Conservation (phyloP, 2,329 filamentous ascomycete species). For the Aspergillus sp. region DNA sequence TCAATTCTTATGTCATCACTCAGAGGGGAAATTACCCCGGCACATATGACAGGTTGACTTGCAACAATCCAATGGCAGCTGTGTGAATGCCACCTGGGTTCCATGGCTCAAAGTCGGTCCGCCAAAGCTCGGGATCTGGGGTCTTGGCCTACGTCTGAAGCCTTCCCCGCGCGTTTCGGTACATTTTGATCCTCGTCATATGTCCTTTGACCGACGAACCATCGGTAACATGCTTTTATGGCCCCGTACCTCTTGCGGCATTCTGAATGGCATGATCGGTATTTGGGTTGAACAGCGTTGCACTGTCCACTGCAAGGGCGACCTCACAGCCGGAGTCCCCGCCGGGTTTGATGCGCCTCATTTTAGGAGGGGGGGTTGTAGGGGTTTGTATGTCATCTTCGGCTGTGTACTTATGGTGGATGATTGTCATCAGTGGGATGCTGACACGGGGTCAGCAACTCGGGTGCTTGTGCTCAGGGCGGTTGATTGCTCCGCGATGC, state of each 20-base stretch:
- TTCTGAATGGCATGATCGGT: neutral
- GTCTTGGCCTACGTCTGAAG: neutral
- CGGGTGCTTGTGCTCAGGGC: too few relatives aligned
- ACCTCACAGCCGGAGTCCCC: neutral
- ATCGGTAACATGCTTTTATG: neutral
- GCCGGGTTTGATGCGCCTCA: neutral
- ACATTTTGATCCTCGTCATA: neutral
- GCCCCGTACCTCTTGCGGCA: neutral
- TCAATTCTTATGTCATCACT: constrained; percentile 8
- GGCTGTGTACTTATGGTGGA: too few relatives aligned
- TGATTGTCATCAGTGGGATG: too few relatives aligned
- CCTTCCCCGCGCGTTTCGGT: neutral
- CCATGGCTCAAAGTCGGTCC: neutral
- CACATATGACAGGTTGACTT: constrained; percentile 4
- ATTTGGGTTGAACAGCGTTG: neutral
- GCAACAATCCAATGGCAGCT: neutral
- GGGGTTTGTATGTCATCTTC: too few relatives aligned
- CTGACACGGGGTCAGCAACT: too few relatives aligned
- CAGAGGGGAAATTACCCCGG: constrained; percentile 5
- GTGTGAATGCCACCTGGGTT: neutral
- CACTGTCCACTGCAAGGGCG: neutral
- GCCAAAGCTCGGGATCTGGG: neutral
- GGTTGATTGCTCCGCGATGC: too few relatives aligned
- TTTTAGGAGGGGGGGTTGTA: too few relatives aligned
- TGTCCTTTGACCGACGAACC: neutral